Conservation (phyloP, 2,329 filamentous ascomycete genomes). For the Hypoxylon sp. region DNA sequence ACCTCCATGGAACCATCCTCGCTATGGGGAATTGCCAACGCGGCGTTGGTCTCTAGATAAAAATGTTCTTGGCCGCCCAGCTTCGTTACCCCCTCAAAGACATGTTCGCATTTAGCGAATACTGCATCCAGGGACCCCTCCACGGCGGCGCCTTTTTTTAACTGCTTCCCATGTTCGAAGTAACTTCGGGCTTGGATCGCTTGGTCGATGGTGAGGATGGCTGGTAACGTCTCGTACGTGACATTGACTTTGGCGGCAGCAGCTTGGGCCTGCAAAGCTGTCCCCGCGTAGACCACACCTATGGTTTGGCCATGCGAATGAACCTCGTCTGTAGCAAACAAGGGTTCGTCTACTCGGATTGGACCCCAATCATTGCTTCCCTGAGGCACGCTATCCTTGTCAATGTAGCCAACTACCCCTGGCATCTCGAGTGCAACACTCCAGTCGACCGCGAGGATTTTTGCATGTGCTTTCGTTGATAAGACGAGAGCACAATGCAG, state of each 20-base stretch:
- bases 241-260: conserved; percentile 83
- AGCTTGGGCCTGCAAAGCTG: conserved; percentile 77
- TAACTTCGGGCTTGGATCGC: conserved; percentile 88
- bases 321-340: conserved; percentile 91
- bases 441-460: conserved; percentile 78
- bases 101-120: conserved; percentile 77
- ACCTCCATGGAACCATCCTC: conserved; percentile 95
- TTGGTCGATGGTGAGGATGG: conserved; percentile 90
- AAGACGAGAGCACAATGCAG: conserved; percentile 86
- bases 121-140: conserved; percentile 62
- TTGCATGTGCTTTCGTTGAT: conserved; percentile 86
- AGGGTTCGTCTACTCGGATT: conserved; percentile 79
- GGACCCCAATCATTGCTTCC: conserved; percentile 89
- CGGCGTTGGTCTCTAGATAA: conserved; percentile 90
- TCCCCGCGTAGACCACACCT: conserved; percentile 84
- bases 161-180: conserved; percentile 79
- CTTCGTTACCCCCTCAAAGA: conserved; percentile 80
- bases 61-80: conserved; percentile 98
- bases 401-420: conserved; percentile 83
- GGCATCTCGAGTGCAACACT: conserved; percentile 79
- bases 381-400: conserved; percentile 79
- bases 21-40: conserved; percentile 80
- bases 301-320: conserved; percentile 89
- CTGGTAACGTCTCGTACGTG: conserved; percentile 88
- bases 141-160: conserved; percentile 74